Evolutionary conservation across 352 stramenopile species (phyloP), one percentile per base, ranked within the genome.

Genomic region (Globisporangium radiosum): DNA sequence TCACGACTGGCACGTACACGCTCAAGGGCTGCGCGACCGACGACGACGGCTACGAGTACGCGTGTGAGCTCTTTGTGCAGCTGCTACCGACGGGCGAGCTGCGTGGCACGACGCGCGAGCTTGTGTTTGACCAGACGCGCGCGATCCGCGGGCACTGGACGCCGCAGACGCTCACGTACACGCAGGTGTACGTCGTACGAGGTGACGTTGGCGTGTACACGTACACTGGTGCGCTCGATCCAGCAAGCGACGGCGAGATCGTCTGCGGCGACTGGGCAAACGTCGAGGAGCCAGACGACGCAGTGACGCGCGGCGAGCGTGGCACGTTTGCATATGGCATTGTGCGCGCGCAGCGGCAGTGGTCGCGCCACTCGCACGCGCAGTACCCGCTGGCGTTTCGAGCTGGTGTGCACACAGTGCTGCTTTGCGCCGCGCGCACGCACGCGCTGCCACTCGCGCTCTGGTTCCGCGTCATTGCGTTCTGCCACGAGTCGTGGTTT

Each of bases 31-130:
- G 73, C n/a, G 76, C 78, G 4, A 87, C 72, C 19, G 81, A 90
- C 48, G 66, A 70, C 10, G 81, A 90, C 19, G 81, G 78, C 10
- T 90, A 90, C 66, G 78, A 90, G 56, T 90, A 90, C 64, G 73
- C 70, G 11, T 88, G 82, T 38, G 66, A 81, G 60, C 64, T 88
- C 1, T 54, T 72, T 15, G 25, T 90, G 17, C 59, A 77, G n/a
- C 63, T 90, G 14, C 52, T 66, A 4, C 56, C 76, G 0, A 59
- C 63, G 49, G 76, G 81, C 0, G 60, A 57, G 15, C 56, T 90
- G 2, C 33, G 54, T 6, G 81, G 78, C 8, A 61, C 69, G 47
- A 69, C 68, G 36, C 78, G 67, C n/a, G 78, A 90, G 63, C 70
- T 69, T 14, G 63, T 90, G 49, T 87, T 88, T 33, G 66, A 78